These are phyloP conservation scores for Aspergillus viridinutans DNA, from an alignment of 2,329 filamentous ascomycete species.

Conservation along the genomic window DNA sequence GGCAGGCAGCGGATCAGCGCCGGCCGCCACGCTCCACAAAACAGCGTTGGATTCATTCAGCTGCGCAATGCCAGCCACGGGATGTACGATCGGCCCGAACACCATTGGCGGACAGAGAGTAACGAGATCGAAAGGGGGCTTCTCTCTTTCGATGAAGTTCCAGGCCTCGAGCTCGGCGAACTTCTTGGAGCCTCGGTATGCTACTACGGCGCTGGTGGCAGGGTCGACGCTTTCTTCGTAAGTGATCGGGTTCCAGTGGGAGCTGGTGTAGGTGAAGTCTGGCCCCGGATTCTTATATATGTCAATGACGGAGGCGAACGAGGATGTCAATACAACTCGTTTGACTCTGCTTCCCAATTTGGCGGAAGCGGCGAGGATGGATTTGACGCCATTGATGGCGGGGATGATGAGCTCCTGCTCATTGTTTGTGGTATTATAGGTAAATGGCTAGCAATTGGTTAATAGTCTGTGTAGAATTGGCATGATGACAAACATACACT, in stretches of 20 bases:
- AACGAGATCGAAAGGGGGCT: conserved; percentile 40
- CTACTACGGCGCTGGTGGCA: conserved; percentile 18
- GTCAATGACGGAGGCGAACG: conserved; percentile 27
- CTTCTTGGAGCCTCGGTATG: conserved; percentile 32
- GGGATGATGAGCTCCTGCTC: conserved; percentile 44
- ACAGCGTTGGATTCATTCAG: conserved; percentile 44
- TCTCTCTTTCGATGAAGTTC: conserved; percentile 30
- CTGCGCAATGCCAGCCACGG: conserved; percentile 27
- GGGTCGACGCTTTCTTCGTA: conserved; percentile 23
- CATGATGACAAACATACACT: conserved; percentile 31
- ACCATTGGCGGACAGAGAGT: conserved; percentile 45
- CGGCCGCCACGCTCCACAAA: conserved; percentile 40
- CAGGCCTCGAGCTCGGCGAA: conserved; percentile 28
- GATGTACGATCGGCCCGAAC: conserved; percentile 43
- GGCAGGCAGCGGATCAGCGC: conserved; percentile 30
- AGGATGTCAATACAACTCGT: conserved; percentile 28
- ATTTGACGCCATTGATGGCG: conserved; percentile 45
- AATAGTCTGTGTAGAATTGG: not conserved
- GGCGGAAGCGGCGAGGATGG: conserved; percentile 36
- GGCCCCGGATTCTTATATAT: conserved; percentile 8
- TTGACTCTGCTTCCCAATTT: conserved; percentile 12
- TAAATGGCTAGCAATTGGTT: conserved; percentile 36
- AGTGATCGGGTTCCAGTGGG: conserved; percentile 30
- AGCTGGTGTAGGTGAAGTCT: conserved; percentile 23
- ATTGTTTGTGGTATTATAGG: conserved; percentile 42